Base-by-base conservation (phyloP, 2,329 filamentous ascomycete species). In the Trichoderma asperellum region DNA sequence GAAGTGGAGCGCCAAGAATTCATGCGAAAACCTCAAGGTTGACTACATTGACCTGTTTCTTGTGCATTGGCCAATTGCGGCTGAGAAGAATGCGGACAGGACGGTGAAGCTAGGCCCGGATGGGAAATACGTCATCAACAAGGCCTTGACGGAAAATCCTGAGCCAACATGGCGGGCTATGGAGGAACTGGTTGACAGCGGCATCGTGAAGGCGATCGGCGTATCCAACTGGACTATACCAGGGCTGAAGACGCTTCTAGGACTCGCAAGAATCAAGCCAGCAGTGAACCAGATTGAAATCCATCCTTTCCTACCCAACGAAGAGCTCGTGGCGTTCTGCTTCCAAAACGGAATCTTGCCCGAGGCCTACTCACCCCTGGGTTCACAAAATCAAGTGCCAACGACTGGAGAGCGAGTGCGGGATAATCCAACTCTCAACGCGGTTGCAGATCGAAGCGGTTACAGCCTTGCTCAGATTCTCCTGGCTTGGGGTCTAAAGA, bases 171-270 rank as follows among this genome's bases (percentile, higher is more conserved):
- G 87, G 88, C 82, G 84, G 71, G 89, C 93, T 91, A 83, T 92
- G 85, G 88, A 92, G 81, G 91, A 91, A 84, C 83, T 93, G 58
- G 82, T 88, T 29, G 87, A 80, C 12, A 88, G 87, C 56, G 89
- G 90, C 78, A 92, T 92, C 79, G 92, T 92, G 63, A 86, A 85
- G 80, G 93, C 92, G 82, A 94, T 96, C 77, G 92, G 92, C 75
- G 91, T 96, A 69, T 93, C 91, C 80, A 96, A 96, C 86, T 96
- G 96, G 79, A 91, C 86, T 72, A 92, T 94, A 78, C 88, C 84
- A 79, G 92, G 96, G 81, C 83, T 96, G 47, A 91, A 95, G 85
- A 92, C 88, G 79, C 85, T 96, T 70, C 84, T 96, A 71, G 88
- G 86, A 74, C 86, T 91, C 21, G 63, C 63, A 12, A 58, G n/a